Conservation (phyloP, 306 rosid genomes). For the Cyclanthera cordifolia region DNA sequence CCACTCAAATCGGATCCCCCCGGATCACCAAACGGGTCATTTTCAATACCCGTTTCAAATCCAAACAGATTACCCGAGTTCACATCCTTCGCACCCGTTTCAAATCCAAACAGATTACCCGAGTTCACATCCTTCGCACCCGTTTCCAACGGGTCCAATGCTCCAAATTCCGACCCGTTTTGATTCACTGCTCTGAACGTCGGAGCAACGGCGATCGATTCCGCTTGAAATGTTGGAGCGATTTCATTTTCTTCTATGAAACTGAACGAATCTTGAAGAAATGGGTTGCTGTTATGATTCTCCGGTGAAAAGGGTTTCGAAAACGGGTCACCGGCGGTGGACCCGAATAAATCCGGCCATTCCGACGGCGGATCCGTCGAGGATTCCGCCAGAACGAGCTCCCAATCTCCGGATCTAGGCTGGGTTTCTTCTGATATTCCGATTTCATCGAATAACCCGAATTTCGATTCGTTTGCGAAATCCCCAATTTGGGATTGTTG, state of each 20-base stretch:
- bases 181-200: not conserved
- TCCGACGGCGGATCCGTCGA: conserved; percentile 14
- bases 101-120: conserved; percentile 4
- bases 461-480: conserved; percentile 8
- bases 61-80: not conserved
- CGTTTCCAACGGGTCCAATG: not conserved
- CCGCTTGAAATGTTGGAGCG: not conserved
- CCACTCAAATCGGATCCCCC: conserved; percentile 12
- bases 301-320: conserved; percentile 20
- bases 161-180: not conserved
- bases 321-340: conserved; percentile 14
- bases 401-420: conserved; percentile 34
- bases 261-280: conserved; percentile 33
- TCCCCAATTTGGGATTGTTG: conserved; percentile 22
- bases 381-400: conserved; percentile 38
- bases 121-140: not conserved
- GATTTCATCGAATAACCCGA: conserved; percentile 14
- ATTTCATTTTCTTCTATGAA: too few species aligned
- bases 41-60: conserved; percentile 6
- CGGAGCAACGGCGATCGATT: conserved; percentile 8
- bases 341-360: conserved; percentile 17
- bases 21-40: conserved; percentile 46
- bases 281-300: conserved; percentile 43
- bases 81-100: not conserved
- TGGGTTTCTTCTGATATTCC: not conserved